Evolutionary conservation across 2,329 filamentous ascomycete species (phyloP), one percentile per base, ranked within the genome.

Genomic region (Aspergillus transmontanensis): DNA sequence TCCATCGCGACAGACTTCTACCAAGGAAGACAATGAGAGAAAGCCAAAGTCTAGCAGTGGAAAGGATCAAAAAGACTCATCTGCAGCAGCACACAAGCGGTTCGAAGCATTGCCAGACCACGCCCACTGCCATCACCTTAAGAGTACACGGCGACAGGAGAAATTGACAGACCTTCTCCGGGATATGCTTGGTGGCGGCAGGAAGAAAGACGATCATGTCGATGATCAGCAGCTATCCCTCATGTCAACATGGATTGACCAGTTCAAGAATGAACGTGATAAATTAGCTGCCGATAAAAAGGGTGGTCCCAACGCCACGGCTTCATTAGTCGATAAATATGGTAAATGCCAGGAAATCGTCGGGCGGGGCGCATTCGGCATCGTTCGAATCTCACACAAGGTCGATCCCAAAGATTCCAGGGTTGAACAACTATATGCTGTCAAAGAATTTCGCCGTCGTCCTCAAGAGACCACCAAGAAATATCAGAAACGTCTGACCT

Each of bases 311-410:
- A 91, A 90, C 73, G 85, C 90, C 21, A 90, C 91, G 19, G 88
- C 88, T 23, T 93, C 93, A 0, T 83, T 99, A 56, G 92, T 95
- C 1, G 93, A 98, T 75, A 98, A 98, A 77, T 99, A 99, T 76
- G 95, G 95, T 71, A 98, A 98, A 81, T 98, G 95, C 76, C 94
- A 98, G 75, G 95, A 99, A 78, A 89, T 99, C 39, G 93, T 99
- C 28, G 95, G 95, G 23, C 92, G 94, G 43, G 95, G 95, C 65
- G 95, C 95, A 48, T 99, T 99, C 78, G 95, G 95, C 62, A 96
- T 99, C 67, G 95, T 99, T 68, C 89, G 95, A 65, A 97, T 98
- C 78, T 97, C 94, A 19, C 95, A 98, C 86, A 99, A 99, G 81
- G 90, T 93, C 65, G 86, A 96, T 64, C 91, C 93, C 16, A 91